Evolutionary conservation across 1,284 basidiomycete species (phyloP).

Genomic region (Tilletia indica): DNA sequence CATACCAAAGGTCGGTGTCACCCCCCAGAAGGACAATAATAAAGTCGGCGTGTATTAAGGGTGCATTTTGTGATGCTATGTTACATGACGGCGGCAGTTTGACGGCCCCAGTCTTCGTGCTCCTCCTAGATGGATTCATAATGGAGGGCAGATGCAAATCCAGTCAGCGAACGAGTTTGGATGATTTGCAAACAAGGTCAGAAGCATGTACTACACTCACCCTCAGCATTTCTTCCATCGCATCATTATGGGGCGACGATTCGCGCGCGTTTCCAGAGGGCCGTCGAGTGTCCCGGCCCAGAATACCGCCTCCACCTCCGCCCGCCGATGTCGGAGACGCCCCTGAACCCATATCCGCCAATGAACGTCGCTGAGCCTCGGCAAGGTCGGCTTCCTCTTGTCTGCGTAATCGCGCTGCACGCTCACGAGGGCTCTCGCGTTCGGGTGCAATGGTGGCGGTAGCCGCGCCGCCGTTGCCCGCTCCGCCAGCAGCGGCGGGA

Average conservation of each 20-base stretch:
- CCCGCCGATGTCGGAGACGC: too few species aligned
- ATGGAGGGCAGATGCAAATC: too few species aligned
- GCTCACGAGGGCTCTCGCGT: not conserved
- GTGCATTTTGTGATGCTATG: too few species aligned
- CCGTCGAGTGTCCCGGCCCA: too few species aligned
- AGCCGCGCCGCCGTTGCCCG: not conserved
- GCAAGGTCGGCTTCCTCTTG: constrained; percentile 41
- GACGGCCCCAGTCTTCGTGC: constrained; percentile 13
- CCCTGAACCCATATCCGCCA: constrained; percentile 30
- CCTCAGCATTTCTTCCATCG: constrained; percentile 45
- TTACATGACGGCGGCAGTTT: constrained; percentile 10
- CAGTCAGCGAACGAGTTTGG: too few species aligned
- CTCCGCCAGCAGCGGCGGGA: not conserved
- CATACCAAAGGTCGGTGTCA: too few species aligned
- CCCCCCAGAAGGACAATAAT: too few species aligned
- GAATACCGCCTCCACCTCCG: too few species aligned
- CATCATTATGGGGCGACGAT: constrained; percentile 33
- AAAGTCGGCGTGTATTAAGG: too few species aligned
- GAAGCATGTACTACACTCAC: constrained; percentile 17
- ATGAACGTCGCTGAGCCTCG: constrained; percentile 45
- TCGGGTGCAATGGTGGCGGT: constrained; percentile 16
- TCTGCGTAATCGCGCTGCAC: not conserved
- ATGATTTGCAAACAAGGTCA: too few species aligned
- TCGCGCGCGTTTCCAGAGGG: constrained; percentile 4
- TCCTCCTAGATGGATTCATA: not conserved